phyloP scores from a whole-genome alignment of 2,329 filamentous ascomycete genomes.

The Tolypocladium pustulatum region DNA sequence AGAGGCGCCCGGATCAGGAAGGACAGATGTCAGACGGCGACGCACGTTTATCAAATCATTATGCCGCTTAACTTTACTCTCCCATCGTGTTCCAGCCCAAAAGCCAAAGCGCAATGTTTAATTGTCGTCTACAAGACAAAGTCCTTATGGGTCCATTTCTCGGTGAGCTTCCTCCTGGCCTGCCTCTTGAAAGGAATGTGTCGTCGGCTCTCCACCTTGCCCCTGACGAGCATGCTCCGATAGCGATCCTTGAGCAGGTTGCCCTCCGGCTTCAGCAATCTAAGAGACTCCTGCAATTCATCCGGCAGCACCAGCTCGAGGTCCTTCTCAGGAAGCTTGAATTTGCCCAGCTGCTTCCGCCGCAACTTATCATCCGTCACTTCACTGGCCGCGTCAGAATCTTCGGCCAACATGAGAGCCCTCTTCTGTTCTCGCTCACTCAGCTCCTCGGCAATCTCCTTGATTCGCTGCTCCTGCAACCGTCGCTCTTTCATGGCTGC shows the following conservation, averaged over 20 bases:
- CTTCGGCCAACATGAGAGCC: conserved; percentile 30
- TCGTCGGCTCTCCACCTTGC: conserved; percentile 77
- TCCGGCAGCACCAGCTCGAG: conserved; percentile 75
- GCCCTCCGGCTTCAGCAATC: conserved; percentile 86
- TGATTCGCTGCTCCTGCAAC: conserved; percentile 60
- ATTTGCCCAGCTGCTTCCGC: conserved; percentile 63
- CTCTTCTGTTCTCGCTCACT: conserved; percentile 43
- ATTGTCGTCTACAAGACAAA: conserved; percentile 37
- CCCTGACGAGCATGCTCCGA: conserved; percentile 75
- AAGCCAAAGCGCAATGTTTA: neutral
- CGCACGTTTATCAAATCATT: neutral
- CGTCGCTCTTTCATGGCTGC: conserved; percentile 63
- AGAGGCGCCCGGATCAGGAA: neutral
- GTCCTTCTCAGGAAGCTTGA: conserved; percentile 64
- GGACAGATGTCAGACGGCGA: neutral
- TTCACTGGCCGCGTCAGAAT: conserved; percentile 40
- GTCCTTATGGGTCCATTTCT: conserved; percentile 98
- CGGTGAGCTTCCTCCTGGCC: conserved; percentile 68
- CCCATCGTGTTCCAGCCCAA: neutral
- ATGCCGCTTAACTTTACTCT: neutral
- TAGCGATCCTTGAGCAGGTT: conserved; percentile 89
- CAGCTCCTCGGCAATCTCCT: conserved; percentile 56
- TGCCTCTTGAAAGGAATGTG: conserved; percentile 74
- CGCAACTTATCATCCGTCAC: conserved; percentile 55
- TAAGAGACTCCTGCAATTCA: conserved; percentile 70